Conservation (phyloP, 1,284 basidiomycete species). For the Irpex rosettiformis region DNA sequence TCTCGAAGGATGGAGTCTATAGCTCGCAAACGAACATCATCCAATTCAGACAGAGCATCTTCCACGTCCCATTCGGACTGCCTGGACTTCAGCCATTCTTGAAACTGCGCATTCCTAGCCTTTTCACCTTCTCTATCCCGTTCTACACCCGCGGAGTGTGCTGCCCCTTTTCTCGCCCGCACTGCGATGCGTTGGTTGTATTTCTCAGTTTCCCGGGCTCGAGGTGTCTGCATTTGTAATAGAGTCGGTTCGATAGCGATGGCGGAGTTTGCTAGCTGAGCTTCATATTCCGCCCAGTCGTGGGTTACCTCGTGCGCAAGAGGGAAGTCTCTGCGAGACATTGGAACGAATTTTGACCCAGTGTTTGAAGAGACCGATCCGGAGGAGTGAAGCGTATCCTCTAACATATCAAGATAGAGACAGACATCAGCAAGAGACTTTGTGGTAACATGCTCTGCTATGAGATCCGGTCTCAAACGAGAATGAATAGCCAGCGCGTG, state of each 20-base stretch:
- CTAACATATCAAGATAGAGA: constrained; percentile 53
- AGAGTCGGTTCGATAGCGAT: constrained; percentile 31
- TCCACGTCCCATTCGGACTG: constrained; percentile 32
- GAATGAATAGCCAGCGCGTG: constrained; percentile 60
- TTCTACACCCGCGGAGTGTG: constrained; percentile 12
- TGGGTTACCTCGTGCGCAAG: constrained; percentile 58
- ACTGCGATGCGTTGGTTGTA: constrained; percentile 12
- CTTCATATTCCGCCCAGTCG: constrained; percentile 59
- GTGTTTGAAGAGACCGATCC: neutral
- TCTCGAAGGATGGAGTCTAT: constrained; percentile 46
- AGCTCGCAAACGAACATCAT: constrained; percentile 34
- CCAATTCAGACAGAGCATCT: constrained; percentile 36
- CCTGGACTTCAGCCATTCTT: constrained; percentile 25
- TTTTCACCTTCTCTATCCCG: constrained; percentile 28
- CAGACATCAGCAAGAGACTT: constrained; percentile 62
- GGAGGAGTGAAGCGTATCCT: constrained; percentile 26
- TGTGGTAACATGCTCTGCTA: constrained; percentile 58
- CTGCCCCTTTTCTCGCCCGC: constrained; percentile 20
- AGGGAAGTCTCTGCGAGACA: constrained; percentile 20
- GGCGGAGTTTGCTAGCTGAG: constrained; percentile 44
- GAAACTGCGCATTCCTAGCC: constrained; percentile 20
- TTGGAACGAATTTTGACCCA: neutral
- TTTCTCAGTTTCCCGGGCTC: constrained; percentile 21
- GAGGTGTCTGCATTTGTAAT: constrained; percentile 20
- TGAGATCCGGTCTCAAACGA: constrained; percentile 68